Evolutionary conservation across 129 eudicot species (phyloP).

Genomic region (Helianthus tuberosus): DNA sequence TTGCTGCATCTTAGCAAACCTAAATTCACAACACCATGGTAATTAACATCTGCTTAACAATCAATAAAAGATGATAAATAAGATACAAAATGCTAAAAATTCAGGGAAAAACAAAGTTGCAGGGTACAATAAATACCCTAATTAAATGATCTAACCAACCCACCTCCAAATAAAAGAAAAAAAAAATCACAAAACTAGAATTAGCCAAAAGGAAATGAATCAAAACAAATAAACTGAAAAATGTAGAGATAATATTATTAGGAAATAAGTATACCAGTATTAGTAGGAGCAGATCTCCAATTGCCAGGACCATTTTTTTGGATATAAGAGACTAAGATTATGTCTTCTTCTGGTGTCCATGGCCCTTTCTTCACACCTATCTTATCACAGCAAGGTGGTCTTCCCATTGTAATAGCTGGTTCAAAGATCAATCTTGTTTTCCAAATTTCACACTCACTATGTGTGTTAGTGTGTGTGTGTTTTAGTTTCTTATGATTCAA

Average conservation of each 20-base stretch:
- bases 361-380: slow-evolving; percentile 67
- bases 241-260: not conserved
- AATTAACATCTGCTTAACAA: not conserved
- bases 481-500: slow-evolving; percentile 15
- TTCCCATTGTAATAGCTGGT: slow-evolving; percentile 46
- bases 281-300: slow-evolving; percentile 65
- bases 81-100: slow-evolving; percentile 9
- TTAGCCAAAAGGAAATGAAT: not conserved
- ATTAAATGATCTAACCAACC: slow-evolving; percentile 44
- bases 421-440: slow-evolving; percentile 9
- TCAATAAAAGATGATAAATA: slow-evolving; percentile 6
- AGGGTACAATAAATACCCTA: slow-evolving; percentile 38
- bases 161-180: slow-evolving; percentile 8
- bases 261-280: slow-evolving; percentile 45
- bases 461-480: slow-evolving; percentile 18
- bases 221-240: not conserved
- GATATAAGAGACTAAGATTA: slow-evolving; percentile 50
- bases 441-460: slow-evolving; percentile 23
- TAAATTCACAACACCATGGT: slow-evolving; percentile 17
- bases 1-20: slow-evolving; percentile 61
- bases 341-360: slow-evolving; percentile 68
- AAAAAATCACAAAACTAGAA: not conserved
- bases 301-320: slow-evolving; percentile 72
- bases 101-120: slow-evolving; percentile 18
- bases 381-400: slow-evolving; percentile 75